A percentile compares a stretch with the other conserved stretches of the same genome.
phyloP scores from a whole-genome alignment of 306 rosid genomes.

The Arachis stenosperma region DNA sequence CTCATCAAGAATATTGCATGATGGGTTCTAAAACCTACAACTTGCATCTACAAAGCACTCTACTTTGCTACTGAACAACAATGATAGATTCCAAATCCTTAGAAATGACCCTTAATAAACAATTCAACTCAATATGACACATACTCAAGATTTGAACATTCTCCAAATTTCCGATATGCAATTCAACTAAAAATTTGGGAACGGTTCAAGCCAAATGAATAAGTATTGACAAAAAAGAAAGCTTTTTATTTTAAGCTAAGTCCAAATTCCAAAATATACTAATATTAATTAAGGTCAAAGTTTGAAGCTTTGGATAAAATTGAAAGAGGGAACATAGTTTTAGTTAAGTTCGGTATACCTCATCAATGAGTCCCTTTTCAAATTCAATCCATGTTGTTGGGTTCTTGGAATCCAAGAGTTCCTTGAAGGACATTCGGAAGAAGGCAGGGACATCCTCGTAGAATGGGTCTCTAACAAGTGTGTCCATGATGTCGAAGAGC shows the following conservation, averaged over 20 bases:
- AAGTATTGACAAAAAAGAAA: neutral
- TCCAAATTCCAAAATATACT: neutral
- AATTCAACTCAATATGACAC: neutral
- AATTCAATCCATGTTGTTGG: constrained; percentile 88
- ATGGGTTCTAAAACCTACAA: no score
- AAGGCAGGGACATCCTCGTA: constrained; percentile 82
- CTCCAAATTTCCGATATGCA: constrained; percentile 12
- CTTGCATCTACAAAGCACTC: neutral
- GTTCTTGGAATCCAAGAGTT: constrained; percentile 79
- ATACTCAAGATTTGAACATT: neutral
- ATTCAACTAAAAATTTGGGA: neutral
- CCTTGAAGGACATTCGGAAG: constrained; percentile 83
- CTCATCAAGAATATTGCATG: neutral
- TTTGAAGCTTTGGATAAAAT: constrained; percentile 18
- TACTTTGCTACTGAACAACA: neutral
- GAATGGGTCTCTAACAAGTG: constrained; percentile 94
- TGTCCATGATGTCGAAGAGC: constrained; percentile 93
- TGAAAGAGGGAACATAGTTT: constrained; percentile 30
- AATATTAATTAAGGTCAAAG: constrained; percentile 19
- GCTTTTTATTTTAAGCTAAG: no score
- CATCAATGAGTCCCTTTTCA: constrained; percentile 87
- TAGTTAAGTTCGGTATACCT: constrained; percentile 51
- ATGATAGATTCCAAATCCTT: neutral
- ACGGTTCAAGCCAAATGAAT: neutral
- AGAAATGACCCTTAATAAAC: constrained; percentile 19